Evolutionary conservation across 345 rosid genomes (phyloP).

Genomic region (Hypericum perforatum): DNA sequence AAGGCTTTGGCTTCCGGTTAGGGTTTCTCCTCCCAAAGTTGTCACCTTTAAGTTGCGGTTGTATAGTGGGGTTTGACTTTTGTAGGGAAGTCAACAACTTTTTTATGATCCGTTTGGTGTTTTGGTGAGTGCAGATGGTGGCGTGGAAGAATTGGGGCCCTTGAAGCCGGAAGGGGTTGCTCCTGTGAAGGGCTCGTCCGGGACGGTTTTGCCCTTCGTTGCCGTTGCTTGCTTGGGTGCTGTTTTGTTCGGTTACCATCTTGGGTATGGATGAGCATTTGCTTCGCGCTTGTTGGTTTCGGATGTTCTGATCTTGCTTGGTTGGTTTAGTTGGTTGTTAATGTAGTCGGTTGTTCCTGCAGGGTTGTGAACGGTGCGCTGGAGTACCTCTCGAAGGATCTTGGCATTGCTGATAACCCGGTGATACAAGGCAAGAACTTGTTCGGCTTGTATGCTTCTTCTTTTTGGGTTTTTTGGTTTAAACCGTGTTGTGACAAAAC

Average conservation of each 20-base stretch:
- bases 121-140: constrained; percentile 41
- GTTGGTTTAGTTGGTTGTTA: not conserved
- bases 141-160: constrained; percentile 27
- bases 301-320: not conserved
- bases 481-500: too few species aligned
- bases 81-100: not conserved
- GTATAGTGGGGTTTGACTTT: not conserved
- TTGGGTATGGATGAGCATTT: constrained; percentile 43
- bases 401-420: constrained; percentile 74
- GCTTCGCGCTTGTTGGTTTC: constrained; percentile 3
- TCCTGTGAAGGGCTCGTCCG: constrained; percentile 34
- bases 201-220: constrained; percentile 76
- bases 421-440: constrained; percentile 67
- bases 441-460: too few species aligned
- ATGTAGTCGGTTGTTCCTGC: constrained; percentile 9
- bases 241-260: constrained; percentile 89
- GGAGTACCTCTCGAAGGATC: constrained; percentile 92
- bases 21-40: constrained; percentile 12
- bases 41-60: not conserved
- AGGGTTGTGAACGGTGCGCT: constrained; percentile 98
- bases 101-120: not conserved
- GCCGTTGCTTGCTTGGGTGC: constrained; percentile 98
- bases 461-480: too few species aligned
- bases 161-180: constrained; percentile 20
- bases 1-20: constrained; percentile 65